Evolutionary conservation across 2,329 filamentous ascomycete genomes (phyloP).

Genomic region (Penicillium sp.): DNA sequence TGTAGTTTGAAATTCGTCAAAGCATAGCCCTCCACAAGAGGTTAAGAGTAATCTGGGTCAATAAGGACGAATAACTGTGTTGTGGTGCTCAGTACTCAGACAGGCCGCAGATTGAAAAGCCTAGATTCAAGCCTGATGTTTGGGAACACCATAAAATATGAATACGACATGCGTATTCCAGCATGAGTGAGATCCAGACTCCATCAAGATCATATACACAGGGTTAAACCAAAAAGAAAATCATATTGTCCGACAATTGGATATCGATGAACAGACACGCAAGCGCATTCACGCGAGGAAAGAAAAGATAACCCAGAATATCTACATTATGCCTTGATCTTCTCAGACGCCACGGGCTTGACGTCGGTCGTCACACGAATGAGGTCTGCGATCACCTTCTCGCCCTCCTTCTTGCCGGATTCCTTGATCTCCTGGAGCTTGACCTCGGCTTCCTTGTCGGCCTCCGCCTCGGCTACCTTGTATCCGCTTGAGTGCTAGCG

Average conservation of each 20-base stretch:
- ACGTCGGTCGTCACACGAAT: constrained; percentile 82
- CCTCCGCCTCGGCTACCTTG: constrained; percentile 75
- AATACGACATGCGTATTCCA: background rate
- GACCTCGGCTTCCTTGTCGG: constrained; percentile 74
- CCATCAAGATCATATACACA: background rate
- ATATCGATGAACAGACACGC: constrained; percentile 28
- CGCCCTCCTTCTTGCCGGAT: constrained; percentile 75
- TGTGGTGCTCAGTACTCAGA: background rate
- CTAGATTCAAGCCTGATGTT: background rate
- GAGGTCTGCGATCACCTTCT: constrained; percentile 77
- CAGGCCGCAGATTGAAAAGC: background rate
- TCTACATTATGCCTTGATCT: constrained; percentile 38
- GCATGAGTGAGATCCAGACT: background rate
- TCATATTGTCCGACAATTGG: constrained; percentile 24
- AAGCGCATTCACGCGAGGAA: constrained; percentile 21
- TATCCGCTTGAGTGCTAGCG: constrained; percentile 86
- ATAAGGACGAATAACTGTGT: background rate
- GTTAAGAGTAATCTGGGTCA: background rate
- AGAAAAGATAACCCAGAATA: constrained; percentile 16
- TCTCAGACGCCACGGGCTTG: constrained; percentile 66
- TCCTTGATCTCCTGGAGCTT: constrained; percentile 80
- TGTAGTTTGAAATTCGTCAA: background rate
- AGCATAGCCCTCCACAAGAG: background rate
- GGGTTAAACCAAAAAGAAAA: constrained; percentile 6
- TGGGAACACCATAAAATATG: background rate